phyloP scores from a whole-genome alignment of 129 eudicot species.

The Cynara cardunculus region DNA sequence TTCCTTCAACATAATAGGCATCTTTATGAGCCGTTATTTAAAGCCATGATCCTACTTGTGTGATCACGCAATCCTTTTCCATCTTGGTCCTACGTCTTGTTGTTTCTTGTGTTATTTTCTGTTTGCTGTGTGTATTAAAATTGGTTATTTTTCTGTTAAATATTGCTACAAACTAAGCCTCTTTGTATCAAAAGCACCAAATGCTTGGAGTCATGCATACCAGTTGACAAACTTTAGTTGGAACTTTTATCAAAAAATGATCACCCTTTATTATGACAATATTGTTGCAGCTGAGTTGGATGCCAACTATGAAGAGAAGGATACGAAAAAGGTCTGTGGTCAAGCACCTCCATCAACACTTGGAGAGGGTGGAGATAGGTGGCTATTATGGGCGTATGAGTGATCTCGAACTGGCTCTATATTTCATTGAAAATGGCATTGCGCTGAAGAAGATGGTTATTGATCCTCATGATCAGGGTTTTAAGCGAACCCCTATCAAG shows the following conservation, averaged over 20 bases:
- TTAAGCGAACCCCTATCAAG: background rate
- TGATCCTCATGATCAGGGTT: background rate
- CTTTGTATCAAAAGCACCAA: background rate
- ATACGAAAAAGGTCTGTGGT: background rate
- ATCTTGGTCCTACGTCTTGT: background rate
- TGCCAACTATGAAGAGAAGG: background rate
- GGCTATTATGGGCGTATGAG: background rate
- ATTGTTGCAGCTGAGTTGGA: background rate
- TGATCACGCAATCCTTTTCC: background rate
- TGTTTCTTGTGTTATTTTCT: background rate
- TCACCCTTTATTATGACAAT: background rate
- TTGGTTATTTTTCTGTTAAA: background rate
- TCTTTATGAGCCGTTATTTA: background rate
- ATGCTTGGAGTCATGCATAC: too few relatives aligned
- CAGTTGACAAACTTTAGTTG: background rate
- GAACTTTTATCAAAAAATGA: background rate
- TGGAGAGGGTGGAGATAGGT: background rate
- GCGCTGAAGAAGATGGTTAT: background rate
- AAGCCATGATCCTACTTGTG: background rate
- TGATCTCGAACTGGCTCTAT: background rate
- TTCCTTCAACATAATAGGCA: background rate
- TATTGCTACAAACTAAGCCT: background rate
- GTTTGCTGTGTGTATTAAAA: background rate
- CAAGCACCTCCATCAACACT: background rate
- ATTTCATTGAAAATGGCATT: background rate